Evolutionary conservation across 2,329 filamentous ascomycete species (phyloP).

Genomic region (Cryphonectria parasitica): DNA sequence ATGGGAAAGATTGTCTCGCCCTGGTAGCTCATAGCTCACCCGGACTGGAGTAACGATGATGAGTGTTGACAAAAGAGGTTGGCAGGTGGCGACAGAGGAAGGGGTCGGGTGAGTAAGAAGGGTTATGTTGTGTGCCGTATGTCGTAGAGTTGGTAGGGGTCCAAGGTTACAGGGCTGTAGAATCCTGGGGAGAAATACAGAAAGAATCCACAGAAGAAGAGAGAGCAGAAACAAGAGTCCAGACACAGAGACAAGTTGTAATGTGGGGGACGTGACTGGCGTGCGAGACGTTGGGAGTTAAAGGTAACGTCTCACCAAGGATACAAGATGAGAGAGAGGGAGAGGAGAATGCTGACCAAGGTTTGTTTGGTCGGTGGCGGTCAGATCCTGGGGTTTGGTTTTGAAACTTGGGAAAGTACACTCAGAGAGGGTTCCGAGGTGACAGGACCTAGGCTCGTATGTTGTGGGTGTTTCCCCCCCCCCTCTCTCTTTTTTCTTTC

Average conservation of each 20-base stretch:
- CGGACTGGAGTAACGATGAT: background rate
- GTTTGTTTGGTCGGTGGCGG: background rate
- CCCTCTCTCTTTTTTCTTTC: background rate
- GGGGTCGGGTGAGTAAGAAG: background rate
- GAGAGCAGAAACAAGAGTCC: no score
- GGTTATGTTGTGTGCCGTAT: background rate
- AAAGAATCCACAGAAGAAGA: background rate
- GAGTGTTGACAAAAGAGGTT: background rate
- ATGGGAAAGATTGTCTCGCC: conserved; percentile 18
- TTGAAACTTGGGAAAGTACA: background rate
- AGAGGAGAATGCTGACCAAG: background rate
- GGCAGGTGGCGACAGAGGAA: background rate
- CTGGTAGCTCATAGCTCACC: conserved; percentile 22
- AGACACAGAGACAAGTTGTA: background rate
- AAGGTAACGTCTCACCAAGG: background rate
- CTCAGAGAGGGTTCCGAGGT: background rate
- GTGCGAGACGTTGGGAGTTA: background rate
- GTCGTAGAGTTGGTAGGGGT: background rate
- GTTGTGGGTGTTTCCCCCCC: background rate
- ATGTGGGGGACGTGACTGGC: background rate
- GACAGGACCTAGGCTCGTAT: background rate
- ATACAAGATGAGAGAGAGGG: background rate
- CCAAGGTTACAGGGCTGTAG: no score
- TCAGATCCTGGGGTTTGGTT: background rate
- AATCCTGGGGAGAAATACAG: no score